These are phyloP conservation scores for Persicaria maculosa DNA, from an alignment of 148 eudicot species.

Conservation along the genomic window DNA sequence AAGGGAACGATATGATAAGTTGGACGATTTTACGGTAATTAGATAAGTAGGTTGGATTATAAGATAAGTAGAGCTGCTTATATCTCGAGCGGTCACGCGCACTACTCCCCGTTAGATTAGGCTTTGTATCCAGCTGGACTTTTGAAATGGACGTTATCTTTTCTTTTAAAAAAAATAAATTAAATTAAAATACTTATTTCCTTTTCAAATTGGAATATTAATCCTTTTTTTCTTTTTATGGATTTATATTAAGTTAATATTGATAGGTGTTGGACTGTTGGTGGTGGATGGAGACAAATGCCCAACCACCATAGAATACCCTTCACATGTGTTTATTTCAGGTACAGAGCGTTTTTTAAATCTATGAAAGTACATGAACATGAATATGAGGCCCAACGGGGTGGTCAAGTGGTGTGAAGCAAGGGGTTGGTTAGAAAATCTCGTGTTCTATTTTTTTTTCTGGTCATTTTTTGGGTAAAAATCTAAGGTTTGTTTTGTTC, in stretches of 20 bases:
- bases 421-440: too few relatives aligned
- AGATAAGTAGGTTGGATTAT: conserved; percentile 15
- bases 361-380: not conserved
- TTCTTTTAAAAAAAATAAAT: not conserved
- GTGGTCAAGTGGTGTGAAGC: too few relatives aligned
- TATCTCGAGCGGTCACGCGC: conserved; percentile 6
- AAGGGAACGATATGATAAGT: too few relatives aligned
- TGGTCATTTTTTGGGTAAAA: too few relatives aligned
- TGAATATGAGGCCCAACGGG: too few relatives aligned
- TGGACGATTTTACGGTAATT: not conserved
- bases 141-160: conserved; percentile 27
- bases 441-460: too few relatives aligned
- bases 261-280: conserved; percentile 18
- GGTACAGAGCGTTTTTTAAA: not conserved
- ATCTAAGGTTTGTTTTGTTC: too few relatives aligned
- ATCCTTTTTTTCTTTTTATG: not conserved
- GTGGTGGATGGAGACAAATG: conserved; percentile 28
- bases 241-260: not conserved
- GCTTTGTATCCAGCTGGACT: conserved; percentile 20
- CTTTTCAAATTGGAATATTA: not conserved
- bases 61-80: not conserved
- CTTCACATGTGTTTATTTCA: conserved; percentile 15
- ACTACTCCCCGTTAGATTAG: conserved; percentile 10
- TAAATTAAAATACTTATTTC: not conserved
- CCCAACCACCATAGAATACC: conserved; percentile 14